These are phyloP conservation scores for Botrytis byssoidea DNA, from an alignment of 2,329 filamentous ascomycete species.

Conservation along the genomic window DNA sequence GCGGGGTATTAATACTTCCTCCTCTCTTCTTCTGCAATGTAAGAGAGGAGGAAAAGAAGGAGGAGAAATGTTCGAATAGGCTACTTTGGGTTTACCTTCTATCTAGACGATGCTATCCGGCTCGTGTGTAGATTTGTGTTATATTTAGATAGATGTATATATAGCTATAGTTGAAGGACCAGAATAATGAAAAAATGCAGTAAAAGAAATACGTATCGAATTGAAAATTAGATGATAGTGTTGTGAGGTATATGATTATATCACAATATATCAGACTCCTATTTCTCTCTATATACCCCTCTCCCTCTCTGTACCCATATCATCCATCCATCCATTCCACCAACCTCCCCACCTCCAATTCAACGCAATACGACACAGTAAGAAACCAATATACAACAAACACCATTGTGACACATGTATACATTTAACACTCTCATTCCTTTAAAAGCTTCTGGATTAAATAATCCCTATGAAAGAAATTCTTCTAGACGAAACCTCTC, in stretches of 20 bases:
- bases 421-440: background rate
- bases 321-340: background rate
- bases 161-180: background rate
- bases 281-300: background rate
- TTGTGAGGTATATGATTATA: background rate
- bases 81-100: background rate
- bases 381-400: too few relatives aligned
- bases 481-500: too few relatives aligned
- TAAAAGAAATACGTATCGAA: background rate
- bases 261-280: background rate
- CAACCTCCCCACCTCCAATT: background rate
- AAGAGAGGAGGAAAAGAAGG: too few relatives aligned
- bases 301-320: background rate
- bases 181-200: background rate
- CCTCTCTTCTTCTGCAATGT: too few relatives aligned
- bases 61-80: too few relatives aligned
- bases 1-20: too few relatives aligned
- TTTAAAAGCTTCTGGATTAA: rapidly evolving
- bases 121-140: background rate
- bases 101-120: rapidly evolving
- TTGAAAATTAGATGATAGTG: too few relatives aligned
- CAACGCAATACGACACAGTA: background rate
- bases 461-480: too few relatives aligned
- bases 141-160: background rate
- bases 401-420: background rate